Evolutionary conservation across 2,329 filamentous ascomycete species (phyloP).

Genomic region (Bipolaris cookei): DNA sequence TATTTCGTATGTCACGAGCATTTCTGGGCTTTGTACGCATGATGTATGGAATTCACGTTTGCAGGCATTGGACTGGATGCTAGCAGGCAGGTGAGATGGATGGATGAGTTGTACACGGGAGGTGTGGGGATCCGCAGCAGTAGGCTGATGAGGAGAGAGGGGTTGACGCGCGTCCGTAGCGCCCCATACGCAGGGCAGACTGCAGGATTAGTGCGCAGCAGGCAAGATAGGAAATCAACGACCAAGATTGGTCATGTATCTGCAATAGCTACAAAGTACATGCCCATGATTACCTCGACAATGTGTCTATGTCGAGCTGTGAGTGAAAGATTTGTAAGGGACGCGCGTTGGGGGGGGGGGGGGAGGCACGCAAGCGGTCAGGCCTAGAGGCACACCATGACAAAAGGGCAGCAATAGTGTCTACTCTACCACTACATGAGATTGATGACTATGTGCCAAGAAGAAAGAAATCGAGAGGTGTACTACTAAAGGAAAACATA

Average conservation of each 20-base stretch:
- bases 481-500: too few relatives aligned
- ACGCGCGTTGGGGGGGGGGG: slow-evolving; percentile 13
- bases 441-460: not conserved
- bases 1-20: slow-evolving; percentile 36
- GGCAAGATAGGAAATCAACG: slow-evolving; percentile 23
- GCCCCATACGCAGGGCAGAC: slow-evolving; percentile 13
- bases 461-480: not conserved
- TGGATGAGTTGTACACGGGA: slow-evolving; percentile 25
- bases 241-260: slow-evolving; percentile 24
- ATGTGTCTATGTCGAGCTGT: not conserved
- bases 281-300: not conserved
- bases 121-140: slow-evolving; percentile 23
- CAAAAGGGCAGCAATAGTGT: not conserved
- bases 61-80: slow-evolving; percentile 14
- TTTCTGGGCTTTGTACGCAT: slow-evolving; percentile 20
- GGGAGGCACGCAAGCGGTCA: slow-evolving; percentile 9
- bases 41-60: slow-evolving; percentile 27
- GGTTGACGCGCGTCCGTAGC: slow-evolving; percentile 33
- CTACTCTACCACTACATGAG: slow-evolving; percentile 1
- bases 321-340: slow-evolving; percentile 13
- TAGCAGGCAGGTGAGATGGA: slow-evolving; percentile 17
- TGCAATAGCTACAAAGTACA: slow-evolving; percentile 19
- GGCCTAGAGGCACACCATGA: slow-evolving; percentile 2
- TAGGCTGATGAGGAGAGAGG: slow-evolving; percentile 21
- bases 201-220: slow-evolving; percentile 12